Evolutionary conservation across 805 yeast genomes (phyloP), one percentile per base, ranked within the genome.

Genomic region (Isabelozyma heimii): DNA sequence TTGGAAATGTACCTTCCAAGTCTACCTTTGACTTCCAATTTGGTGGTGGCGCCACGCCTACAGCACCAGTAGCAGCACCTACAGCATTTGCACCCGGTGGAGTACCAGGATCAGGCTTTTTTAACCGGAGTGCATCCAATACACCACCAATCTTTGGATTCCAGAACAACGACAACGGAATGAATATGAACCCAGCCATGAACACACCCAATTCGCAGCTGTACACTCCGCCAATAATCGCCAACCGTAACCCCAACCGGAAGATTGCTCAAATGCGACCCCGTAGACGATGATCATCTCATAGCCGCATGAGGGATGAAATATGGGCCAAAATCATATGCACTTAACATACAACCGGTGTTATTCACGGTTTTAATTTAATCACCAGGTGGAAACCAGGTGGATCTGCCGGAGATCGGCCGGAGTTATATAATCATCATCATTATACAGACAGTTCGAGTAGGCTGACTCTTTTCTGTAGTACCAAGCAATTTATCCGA

Each of bases 11-110:
- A 2, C 40, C 17, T 4, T 8, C 40, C 40, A 37, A 37, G 16
- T 37, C 40, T 1, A 37, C 40, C 12, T 14, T 15, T 5, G 40
- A 37, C 9, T 15, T 17, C 20, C 40, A 26, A 27, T 41, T 35
- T 42, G 46, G 45, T 41, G 43, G 24, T 17, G 33, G 40, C 24
- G 12, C 39, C 7, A 12, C 43, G 17, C 40, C 40, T 15, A 37
- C 17, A 1, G 40, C 17, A 5, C 40, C 40, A 8, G 15, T 37
- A 5, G 15, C 20, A 37, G 26, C 49, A 14, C 16, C 48, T 10
- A 24, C 58, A 1, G 46, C 51, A 13, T 43, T 48, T 39, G 35
- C 51, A 2, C 16, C 17, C 3, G 26, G 14, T 17, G 43, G 43
- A 9, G 37, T 13, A 5, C 20, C 37, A 2, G 44, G 37, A 27